These are phyloP conservation scores for Termitomyces titanicus DNA, from an alignment of 768 basidiomycete genomes.

Conservation along the genomic window DNA sequence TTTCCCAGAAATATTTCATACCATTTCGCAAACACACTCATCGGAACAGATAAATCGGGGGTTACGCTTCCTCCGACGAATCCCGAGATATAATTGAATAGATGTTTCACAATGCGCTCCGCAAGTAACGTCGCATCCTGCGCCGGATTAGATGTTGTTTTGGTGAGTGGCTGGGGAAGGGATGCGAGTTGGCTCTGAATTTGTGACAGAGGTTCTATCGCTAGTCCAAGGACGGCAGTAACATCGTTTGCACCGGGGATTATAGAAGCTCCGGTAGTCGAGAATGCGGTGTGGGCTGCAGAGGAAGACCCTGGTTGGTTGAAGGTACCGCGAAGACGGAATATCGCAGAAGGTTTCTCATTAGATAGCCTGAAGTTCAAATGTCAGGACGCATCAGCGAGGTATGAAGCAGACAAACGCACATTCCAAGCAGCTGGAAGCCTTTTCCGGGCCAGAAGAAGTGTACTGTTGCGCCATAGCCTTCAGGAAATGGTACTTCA, in stretches of 20 bases:
- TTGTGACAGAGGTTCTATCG: constrained; percentile 69
- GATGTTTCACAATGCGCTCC: constrained; percentile 67
- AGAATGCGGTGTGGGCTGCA: constrained; percentile 36
- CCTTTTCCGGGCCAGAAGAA: constrained; percentile 86
- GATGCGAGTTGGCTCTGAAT: constrained; percentile 57
- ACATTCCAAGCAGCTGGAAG: constrained; percentile 85
- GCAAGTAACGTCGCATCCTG: constrained; percentile 55
- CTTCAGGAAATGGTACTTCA: constrained; percentile 74
- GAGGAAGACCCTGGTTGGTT: constrained; percentile 30
- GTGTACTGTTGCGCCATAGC: constrained; percentile 81
- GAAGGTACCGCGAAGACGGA: constrained; percentile 71
- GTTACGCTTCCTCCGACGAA: constrained; percentile 48
- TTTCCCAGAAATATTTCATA: constrained; percentile 66
- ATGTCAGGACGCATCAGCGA: neutral
- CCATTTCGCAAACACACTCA: constrained; percentile 65
- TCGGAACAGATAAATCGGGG: constrained; percentile 53
- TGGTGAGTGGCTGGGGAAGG: constrained; percentile 33
- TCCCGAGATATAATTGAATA: constrained; percentile 72
- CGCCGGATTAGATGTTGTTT: constrained; percentile 18
- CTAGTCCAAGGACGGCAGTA: constrained; percentile 73
- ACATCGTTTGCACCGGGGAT: constrained; percentile 42
- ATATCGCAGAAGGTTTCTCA: constrained; percentile 87
- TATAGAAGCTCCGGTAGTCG: constrained; percentile 20
- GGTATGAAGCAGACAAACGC: constrained; percentile 21
- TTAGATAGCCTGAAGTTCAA: constrained; percentile 66